Evolutionary conservation across 805 yeast genomes (phyloP), one percentile per base, ranked within the genome.

Genomic region (Suhomyces emberorum): DNA sequence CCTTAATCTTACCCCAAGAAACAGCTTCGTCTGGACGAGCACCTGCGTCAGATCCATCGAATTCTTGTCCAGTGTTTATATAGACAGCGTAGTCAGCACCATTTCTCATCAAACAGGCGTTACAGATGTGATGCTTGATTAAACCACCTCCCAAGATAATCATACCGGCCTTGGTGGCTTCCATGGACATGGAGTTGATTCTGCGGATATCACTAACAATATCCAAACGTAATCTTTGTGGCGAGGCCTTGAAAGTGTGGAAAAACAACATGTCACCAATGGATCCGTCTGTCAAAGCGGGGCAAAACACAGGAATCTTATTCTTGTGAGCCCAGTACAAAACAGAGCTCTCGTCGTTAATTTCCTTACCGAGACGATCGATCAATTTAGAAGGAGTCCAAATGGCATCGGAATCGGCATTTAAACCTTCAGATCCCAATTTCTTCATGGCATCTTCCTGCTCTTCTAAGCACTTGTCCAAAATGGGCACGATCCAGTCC

Each of bases 1-100:
- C 84, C 67, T 88, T 89, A 64, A 93, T 93, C 63, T 93, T 93
- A 46, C 99, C 99, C 99, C 99, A 93, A 26, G 95, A 84, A 35
- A 93, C 84, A 18, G 98, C 98, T 67, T 93, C 99, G 60, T 93
- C 98, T 1, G 98, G 98, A 59, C 98, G 79, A 4, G 98, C 98
- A 47, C 98, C 98, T 8, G 98, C 98, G 62, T 93, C 98, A 16
- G 96, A 87, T 31, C 98, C 98, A 57, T 93, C 99, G 52, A 88
- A 93, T 60, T 93, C 99, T 66, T 93, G 98, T 31, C 96, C 98
- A 11, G 99, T 93, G 64, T 93, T 93, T 59, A 93, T 91, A 64
- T 78, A 93, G 14, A 93, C 96, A 4, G 98, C 98, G 57, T 82
- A 88, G 60, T 93, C 99, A 15, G 99, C 98, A 54, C 99, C 99